Conservation (phyloP, 306 rosid species). For the Lathyrus oleraceus region DNA sequence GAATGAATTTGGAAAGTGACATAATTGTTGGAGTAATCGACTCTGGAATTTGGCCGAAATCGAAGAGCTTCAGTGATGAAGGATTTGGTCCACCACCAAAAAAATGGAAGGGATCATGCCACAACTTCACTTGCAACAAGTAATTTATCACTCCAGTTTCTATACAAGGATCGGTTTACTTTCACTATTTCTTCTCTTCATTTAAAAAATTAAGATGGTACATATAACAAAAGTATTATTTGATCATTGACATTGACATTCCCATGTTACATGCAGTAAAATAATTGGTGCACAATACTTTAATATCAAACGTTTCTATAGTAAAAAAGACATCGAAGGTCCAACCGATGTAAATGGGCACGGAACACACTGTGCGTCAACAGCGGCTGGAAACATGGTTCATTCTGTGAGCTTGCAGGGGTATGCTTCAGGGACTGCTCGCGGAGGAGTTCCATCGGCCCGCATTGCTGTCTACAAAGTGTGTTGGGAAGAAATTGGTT, state of each 20-base stretch:
- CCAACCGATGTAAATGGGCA: constrained; percentile 50
- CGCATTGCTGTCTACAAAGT: constrained; percentile 41
- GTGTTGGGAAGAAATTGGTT: background rate
- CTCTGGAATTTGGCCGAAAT: constrained; percentile 47
- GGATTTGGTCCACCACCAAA: constrained; percentile 52
- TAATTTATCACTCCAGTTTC: background rate
- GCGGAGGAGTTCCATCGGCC: constrained; percentile 45
- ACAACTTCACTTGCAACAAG: constrained; percentile 55
- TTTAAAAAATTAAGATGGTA: too few species aligned
- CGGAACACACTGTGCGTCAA: constrained; percentile 56
- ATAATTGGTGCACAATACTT: constrained; percentile 53
- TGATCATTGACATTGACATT: background rate
- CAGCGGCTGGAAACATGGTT: constrained; percentile 46
- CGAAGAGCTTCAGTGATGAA: constrained; percentile 43
- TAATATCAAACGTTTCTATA: background rate
- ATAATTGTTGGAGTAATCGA: constrained; percentile 48
- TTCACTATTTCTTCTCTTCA: too few species aligned
- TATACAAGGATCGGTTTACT: too few species aligned
- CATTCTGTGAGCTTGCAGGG: constrained; percentile 38
- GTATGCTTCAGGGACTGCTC: constrained; percentile 40
- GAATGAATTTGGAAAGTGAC: constrained; percentile 28
- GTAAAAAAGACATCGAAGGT: background rate
- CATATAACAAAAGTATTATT: too few species aligned
- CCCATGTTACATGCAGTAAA: constrained; percentile 34
- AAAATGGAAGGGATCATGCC: constrained; percentile 53